Base-by-base conservation (phyloP, 2,329 filamentous ascomycete species). In the Fusarium siculi region DNA sequence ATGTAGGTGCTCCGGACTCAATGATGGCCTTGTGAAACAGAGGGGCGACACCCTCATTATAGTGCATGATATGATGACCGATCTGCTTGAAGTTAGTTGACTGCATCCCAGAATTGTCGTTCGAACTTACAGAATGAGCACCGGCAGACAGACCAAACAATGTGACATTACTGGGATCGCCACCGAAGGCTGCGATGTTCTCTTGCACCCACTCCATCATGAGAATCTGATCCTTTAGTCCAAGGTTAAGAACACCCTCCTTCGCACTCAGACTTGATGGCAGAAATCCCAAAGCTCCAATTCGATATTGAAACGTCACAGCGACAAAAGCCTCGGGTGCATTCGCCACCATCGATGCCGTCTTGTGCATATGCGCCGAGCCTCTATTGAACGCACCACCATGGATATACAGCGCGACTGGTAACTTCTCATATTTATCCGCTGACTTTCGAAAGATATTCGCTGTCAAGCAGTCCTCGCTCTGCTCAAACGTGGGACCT, bases 31-130 rank as follows among this genome's bases (percentile, higher is more conserved):
- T 85, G 62, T 85, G 82, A 73, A 90, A 89, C 54, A 85, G 84
- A 36, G 83, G 81, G 21, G 82, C 83, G 3, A 84, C 86, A 12
- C 78, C 78, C 3, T 82, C 76, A 82, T 79, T 73, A 32, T 80
- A 82, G 60, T 85, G 82, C 73, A 92, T 88, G 21, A 93, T 80
- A 71, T 93, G 91, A 73, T 93, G 92, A 3, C 91, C 91, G 67
- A 93, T 88, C 88, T 91, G 63, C 3, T 11, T 12, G 0, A 25
- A 59, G 52, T 74, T 56, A 43, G 18, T 47, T 15, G n/a, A 15
- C 11, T 52, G 28, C 28, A 30, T 30, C 28, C 28, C 28, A 30
- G 28, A 30, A 30, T 30, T 30, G 1, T 6, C 3, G 1, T 0
- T 1, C 4, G 16, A 1, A 73, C 71, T 66, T 79, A 86, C 84